Evolutionary conservation across 192 early-diverging fungal species (phyloP), one percentile per base, ranked within the genome.

Genomic region (Allomyces macrogynus): DNA sequence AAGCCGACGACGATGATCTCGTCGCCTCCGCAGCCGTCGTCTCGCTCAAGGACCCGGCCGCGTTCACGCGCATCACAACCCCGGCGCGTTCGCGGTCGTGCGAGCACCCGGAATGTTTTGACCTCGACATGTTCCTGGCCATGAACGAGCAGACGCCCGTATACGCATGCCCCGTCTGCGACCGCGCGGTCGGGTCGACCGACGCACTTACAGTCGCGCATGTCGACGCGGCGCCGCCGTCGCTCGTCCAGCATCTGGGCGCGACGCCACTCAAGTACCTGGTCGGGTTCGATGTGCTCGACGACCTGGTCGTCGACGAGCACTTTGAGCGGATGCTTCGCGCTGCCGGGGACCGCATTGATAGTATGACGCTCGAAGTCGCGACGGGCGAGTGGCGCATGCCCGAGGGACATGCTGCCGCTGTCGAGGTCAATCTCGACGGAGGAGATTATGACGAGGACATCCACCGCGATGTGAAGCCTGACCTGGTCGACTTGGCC

Each of bases 21-120:
- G 76, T 84, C 27, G 74, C 80, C 14, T 78, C 77, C 1, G 79
- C 80, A 1, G 85, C 82, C 44, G 76, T 81, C 18, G 67, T 90
- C 0, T 84, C 85, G 9, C 75, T 88, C 24, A 90, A 84, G 65
- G 86, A 85, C 63, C 88, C 88, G n/a, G 79, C 83, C 42, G 79
- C 78, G 12, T 80, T 82, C 40, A 79, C 77, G 18, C 81, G 87
- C 10, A 89, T 92, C 44, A 72, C 63, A 0, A 69, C 75, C 22
- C 88, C 90, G 0, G 75, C 72, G 8, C 80, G 86, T 24, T 80
- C 86, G 1, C 71, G 63, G 16, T 68, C 72, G 10, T 92, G 90
- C 66, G 67, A 79, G 43, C 90, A 92, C 68, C 62, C 86, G n/a
- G 88, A 92, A 70, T 92, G 90, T 70, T 92, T 89, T 73, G 90